These are phyloP conservation scores for Phyllosticta paracitricarpa DNA, from an alignment of 2,329 filamentous ascomycete genomes.

Conservation along the genomic window DNA sequence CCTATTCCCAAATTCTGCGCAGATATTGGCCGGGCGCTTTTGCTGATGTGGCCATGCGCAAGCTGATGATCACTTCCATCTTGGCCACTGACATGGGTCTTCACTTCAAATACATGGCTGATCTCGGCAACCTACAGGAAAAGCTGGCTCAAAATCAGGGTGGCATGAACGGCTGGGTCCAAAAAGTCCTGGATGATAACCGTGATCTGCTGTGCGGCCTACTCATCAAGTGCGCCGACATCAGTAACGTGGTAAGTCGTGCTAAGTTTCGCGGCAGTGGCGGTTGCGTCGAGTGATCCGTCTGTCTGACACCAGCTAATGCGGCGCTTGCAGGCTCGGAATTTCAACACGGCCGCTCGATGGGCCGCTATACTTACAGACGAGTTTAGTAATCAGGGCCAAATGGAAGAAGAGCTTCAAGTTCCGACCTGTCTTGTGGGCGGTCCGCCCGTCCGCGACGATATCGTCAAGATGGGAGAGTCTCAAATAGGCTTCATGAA, in stretches of 20 bases:
- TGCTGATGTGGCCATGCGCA: slow-evolving; percentile 67
- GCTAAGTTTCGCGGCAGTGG: not conserved
- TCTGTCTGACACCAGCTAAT: slow-evolving; percentile 12
- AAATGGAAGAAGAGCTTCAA: slow-evolving; percentile 79
- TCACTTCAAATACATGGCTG: slow-evolving; percentile 94
- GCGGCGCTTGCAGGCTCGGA: slow-evolving; percentile 55
- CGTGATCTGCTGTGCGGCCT: slow-evolving; percentile 77
- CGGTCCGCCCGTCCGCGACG: slow-evolving; percentile 68
- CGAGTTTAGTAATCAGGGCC: slow-evolving; percentile 85
- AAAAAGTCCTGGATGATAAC: slow-evolving; percentile 64
- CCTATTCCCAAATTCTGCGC: slow-evolving; percentile 89
- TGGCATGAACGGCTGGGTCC: slow-evolving; percentile 62
- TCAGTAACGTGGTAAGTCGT: slow-evolving; percentile 83
- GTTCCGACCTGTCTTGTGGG: slow-evolving; percentile 81
- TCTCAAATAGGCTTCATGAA: slow-evolving; percentile 96
- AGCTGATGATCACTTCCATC: slow-evolving; percentile 94
- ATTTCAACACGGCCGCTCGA: slow-evolving; percentile 67
- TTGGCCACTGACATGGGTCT: slow-evolving; percentile 94
- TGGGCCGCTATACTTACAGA: slow-evolving; percentile 95
- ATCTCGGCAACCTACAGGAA: slow-evolving; percentile 68
- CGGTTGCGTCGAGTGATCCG: not conserved
- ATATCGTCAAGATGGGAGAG: slow-evolving; percentile 70
- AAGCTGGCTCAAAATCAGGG: slow-evolving; percentile 59
- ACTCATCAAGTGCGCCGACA: slow-evolving; percentile 95
- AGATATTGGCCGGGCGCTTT: slow-evolving; percentile 84